phyloP scores from a whole-genome alignment of 2,329 filamentous ascomycete species.

The Penicillium sp. region DNA sequence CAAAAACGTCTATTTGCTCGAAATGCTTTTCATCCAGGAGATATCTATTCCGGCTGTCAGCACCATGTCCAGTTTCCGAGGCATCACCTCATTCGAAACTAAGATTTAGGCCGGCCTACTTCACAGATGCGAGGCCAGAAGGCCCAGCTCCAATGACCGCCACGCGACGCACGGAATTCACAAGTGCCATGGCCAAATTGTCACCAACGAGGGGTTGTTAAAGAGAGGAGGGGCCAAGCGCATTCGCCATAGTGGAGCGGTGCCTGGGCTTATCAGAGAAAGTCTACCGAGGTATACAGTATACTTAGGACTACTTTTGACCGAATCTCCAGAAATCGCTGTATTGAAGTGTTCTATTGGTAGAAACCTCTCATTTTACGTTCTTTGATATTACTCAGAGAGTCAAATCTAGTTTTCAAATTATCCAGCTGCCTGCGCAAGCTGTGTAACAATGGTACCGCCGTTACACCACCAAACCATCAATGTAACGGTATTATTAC shows the following conservation, averaged over 20 bases:
- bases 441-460: neutral
- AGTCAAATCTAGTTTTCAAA: neutral
- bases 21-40: constrained; percentile 73
- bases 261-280: constrained; percentile 11
- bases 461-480: neutral
- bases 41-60: constrained; percentile 56
- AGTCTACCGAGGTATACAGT: too few relatives aligned
- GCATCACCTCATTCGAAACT: neutral
- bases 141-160: constrained; percentile 85
- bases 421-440: neutral
- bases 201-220: constrained; percentile 4
- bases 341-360: neutral
- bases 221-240: constrained; percentile 6
- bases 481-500: constrained; percentile 4
- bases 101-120: constrained; percentile 44
- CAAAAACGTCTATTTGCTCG: constrained; percentile 73
- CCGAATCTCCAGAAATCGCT: neutral
- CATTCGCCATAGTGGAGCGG: constrained; percentile 27
- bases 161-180: constrained; percentile 49
- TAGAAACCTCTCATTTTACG: neutral
- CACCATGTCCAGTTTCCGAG: neutral
- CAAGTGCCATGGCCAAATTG: constrained; percentile 21
- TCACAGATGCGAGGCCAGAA: constrained; percentile 76
- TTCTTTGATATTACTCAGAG: neutral
- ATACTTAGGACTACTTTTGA: too few relatives aligned